Evolutionary conservation across 306 rosid genomes (phyloP).

Genomic region (Lablab purpureus): DNA sequence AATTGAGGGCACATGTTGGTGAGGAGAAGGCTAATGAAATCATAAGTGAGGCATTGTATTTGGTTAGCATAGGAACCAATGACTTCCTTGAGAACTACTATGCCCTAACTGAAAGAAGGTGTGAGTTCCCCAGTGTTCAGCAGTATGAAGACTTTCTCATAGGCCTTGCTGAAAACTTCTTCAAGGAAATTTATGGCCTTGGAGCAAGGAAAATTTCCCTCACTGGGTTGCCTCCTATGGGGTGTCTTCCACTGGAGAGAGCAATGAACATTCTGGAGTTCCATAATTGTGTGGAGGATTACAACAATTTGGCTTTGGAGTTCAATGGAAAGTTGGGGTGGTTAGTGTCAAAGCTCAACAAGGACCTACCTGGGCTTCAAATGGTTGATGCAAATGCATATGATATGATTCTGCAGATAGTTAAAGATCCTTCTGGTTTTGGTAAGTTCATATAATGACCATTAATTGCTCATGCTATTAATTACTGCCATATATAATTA

Average conservation of each 20-base stretch:
- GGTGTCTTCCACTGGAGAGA: slow-evolving; percentile 74
- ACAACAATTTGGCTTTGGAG: slow-evolving; percentile 62
- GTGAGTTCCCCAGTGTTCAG: slow-evolving; percentile 42
- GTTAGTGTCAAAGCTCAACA: slow-evolving; percentile 54
- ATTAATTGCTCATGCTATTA: neutral
- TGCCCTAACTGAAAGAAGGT: slow-evolving; percentile 45
- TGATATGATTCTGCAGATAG: slow-evolving; percentile 37
- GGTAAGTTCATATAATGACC: slow-evolving; percentile 44
- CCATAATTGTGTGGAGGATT: slow-evolving; percentile 53
- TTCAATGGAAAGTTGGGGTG: slow-evolving; percentile 60
- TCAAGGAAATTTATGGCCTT: slow-evolving; percentile 51
- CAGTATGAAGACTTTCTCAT: slow-evolving; percentile 63
- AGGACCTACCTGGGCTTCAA: slow-evolving; percentile 54
- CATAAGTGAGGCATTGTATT: slow-evolving; percentile 59
- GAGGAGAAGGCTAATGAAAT: slow-evolving; percentile 50
- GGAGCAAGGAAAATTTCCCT: slow-evolving; percentile 72
- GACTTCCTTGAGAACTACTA: slow-evolving; percentile 73
- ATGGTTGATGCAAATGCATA: slow-evolving; percentile 54
- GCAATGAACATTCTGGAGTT: slow-evolving; percentile 49
- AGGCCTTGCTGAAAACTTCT: slow-evolving; percentile 56
- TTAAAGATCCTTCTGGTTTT: slow-evolving; percentile 54
- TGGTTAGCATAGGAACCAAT: slow-evolving; percentile 71
- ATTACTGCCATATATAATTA: too few relatives aligned
- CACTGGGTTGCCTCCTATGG: slow-evolving; percentile 70
- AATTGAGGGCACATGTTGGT: slow-evolving; percentile 52